A percentile compares a stretch with the other conserved stretches of the same genome.
These are phyloP conservation scores for Neonectria coccinea DNA, from an alignment of 2,329 filamentous ascomycete species.

Conservation along the genomic window DNA sequence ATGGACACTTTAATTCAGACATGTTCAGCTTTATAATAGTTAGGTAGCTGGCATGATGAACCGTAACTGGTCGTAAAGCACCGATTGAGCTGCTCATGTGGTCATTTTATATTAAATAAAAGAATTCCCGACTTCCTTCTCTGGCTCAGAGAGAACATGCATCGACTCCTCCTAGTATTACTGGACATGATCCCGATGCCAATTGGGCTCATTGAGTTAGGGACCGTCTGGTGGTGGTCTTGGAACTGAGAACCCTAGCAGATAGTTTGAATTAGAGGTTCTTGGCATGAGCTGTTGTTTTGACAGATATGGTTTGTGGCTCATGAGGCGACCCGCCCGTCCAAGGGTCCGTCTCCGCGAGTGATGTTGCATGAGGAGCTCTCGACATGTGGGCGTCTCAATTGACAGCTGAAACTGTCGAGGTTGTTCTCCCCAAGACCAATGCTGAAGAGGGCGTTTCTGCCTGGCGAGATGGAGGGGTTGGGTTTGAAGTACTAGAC, in stretches of 20 bases:
- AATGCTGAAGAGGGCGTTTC: conserved; percentile 11
- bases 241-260: background rate
- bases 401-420: background rate
- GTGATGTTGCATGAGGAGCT: conserved; percentile 9
- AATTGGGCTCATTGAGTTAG: background rate
- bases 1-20: background rate
- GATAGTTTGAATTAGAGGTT: background rate
- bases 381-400: background rate
- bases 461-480: conserved; percentile 29
- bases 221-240: no score
- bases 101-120: conserved; percentile 5
- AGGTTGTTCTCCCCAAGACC: background rate
- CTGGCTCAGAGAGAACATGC: background rate
- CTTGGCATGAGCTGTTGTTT: conserved; percentile 17
- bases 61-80: background rate
- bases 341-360: background rate
- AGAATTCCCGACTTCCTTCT: conserved; percentile 1
- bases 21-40: background rate
- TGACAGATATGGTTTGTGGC: conserved; percentile 5
- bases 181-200: no score
- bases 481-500: background rate
- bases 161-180: background rate
- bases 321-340: background rate
- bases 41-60: background rate
- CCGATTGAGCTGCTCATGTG: background rate